phyloP scores from a whole-genome alignment of 495 filamentous ascomycete genomes.

The Xylaria acuta region DNA sequence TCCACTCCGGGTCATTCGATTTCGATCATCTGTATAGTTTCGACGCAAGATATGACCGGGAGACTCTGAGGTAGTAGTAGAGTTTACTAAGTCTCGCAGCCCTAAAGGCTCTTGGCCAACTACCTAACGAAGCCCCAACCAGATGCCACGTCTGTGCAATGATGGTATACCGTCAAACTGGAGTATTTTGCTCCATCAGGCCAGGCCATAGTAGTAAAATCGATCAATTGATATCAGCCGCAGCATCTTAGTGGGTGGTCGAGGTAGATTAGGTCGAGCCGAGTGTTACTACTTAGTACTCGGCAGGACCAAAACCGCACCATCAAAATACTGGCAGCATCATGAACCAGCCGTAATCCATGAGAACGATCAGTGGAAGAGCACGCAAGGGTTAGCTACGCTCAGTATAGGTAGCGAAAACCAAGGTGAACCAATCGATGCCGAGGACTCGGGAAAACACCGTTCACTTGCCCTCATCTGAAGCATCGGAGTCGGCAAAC shows the following conservation, averaged over 20 bases:
- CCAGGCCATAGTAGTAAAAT: neutral
- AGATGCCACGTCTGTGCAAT: neutral
- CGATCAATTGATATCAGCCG: neutral
- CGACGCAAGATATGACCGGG: neutral
- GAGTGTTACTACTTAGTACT: neutral
- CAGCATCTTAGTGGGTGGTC: neutral
- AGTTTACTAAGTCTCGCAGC: neutral
- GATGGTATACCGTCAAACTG: neutral
- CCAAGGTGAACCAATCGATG: neutral
- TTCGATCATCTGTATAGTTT: neutral
- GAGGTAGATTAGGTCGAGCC: neutral
- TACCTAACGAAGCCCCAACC: neutral
- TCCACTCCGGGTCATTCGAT: neutral
- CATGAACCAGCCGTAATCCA: neutral
- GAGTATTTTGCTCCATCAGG: neutral
- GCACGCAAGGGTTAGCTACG: neutral
- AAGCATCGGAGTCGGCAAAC: conserved; percentile 74
- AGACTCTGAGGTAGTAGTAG: neutral
- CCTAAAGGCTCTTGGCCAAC: neutral
- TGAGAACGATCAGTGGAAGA: neutral
- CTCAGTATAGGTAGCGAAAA: neutral
- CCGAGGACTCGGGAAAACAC: neutral
- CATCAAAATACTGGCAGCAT: neutral
- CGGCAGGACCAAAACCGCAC: neutral
- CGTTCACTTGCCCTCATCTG: conserved; percentile 44